These are phyloP conservation scores for Phlegmacium glaucopus DNA, from an alignment of 768 basidiomycete genomes.

Conservation along the genomic window DNA sequence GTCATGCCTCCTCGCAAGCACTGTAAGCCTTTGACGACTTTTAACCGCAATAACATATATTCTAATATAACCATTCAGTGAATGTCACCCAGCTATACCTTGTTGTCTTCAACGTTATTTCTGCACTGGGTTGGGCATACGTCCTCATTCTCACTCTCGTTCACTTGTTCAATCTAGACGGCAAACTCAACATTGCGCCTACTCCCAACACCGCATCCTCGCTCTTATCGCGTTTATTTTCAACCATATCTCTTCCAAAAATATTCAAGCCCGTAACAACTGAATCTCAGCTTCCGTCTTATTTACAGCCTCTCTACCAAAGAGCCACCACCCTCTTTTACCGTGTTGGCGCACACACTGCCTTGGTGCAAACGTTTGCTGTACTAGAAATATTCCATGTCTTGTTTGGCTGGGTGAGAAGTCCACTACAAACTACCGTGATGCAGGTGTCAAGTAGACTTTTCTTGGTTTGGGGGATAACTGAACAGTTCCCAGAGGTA, in stretches of 20 bases:
- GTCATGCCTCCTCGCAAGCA: too few relatives aligned
- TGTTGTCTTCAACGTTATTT: constrained; percentile 72
- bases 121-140: constrained; percentile 71
- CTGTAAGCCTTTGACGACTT: too few relatives aligned
- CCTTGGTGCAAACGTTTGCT: constrained; percentile 81
- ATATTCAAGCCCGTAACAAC: constrained; percentile 20
- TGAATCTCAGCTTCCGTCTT: constrained; percentile 35
- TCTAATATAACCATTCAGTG: not conserved
- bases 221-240: constrained; percentile 32
- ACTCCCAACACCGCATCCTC: constrained; percentile 30
- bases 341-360: constrained; percentile 57
- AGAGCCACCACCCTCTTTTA: constrained; percentile 57
- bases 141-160: constrained; percentile 56
- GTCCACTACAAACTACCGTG: constrained; percentile 67
- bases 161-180: constrained; percentile 46
- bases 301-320: constrained; percentile 40
- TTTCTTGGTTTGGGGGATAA: constrained; percentile 83
- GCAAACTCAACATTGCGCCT: constrained; percentile 27
- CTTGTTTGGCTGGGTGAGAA: constrained; percentile 73
- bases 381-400: constrained; percentile 83
- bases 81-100: constrained; percentile 56
- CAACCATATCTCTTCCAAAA: constrained; percentile 33
- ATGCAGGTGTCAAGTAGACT: constrained; percentile 82
- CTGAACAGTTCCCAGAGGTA: constrained; percentile 60
- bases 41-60: not conserved